Base-by-base conservation (phyloP, 2,329 filamentous ascomycete species). In the Thelonectria olida region DNA sequence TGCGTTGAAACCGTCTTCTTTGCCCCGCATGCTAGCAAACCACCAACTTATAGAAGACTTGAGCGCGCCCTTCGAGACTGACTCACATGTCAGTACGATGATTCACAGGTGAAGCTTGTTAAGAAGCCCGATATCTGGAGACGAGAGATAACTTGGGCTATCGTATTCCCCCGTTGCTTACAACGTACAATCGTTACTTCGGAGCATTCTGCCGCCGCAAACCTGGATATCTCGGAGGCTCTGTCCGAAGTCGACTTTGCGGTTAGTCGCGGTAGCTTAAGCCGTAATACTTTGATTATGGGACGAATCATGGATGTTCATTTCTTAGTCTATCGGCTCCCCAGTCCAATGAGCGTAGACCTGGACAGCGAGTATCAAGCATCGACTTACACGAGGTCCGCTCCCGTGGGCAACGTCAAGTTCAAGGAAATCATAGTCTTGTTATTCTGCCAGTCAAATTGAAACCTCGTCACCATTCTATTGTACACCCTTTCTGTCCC, bases 391-490 rank as follows among this genome's bases (percentile, higher is more conserved):
- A n/a, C n/a, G n/a, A n/a, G n/a, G n/a, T n/a, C n/a, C n/a, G n/a
- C n/a, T n/a, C n/a, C n/a, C n/a, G n/a, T n/a, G n/a, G n/a, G n/a
- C n/a, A n/a, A n/a, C n/a, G n/a, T n/a, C n/a, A n/a, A n/a, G n/a
- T n/a, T n/a, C n/a, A n/a, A n/a, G n/a, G n/a, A n/a, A n/a, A n/a
- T n/a, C n/a, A 15, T 34, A 5, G 10, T 34, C 31, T 34, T 15
- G 10, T 34, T 15, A 34, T 31, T 31, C 13, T 31, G 54, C n/a
- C n/a, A n/a, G 28, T 65, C 47, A 27, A 60, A 38, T 47, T 49
- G 41, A 34, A 51, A 53, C 39, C 45, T 47, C 34, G 13, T 58
- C 25, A 50, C 42, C 58, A 57, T 55, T 67, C 47, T 61, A 61
- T 55, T 51, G 39, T 58, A 58, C 38, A 45, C 50, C 27, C 20